Evolutionary conservation across 2,329 filamentous ascomycete genomes (phyloP), one percentile per base, ranked within the genome.

Genomic region (Sporothrix globosa): DNA sequence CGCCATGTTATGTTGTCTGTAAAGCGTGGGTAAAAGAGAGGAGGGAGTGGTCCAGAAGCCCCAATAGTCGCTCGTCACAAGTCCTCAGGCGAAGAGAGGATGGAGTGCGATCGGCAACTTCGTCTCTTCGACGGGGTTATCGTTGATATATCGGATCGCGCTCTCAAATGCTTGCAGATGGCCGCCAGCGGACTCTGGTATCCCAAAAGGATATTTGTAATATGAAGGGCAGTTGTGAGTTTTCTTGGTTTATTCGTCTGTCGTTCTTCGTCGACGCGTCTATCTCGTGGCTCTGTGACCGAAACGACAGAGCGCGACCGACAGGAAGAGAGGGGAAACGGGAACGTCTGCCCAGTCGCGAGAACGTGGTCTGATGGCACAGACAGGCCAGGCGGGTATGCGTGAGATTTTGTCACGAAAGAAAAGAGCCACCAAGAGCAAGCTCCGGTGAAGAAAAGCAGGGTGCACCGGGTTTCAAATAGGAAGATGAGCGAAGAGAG

Each of bases 1-100:
- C 76, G 91, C 89, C 91, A 93, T 71, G 30, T 48, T 60, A 56
- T 56, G 58, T 27, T 48, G 17, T 30, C 19, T 52, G 7, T 92
- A 70, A n/a, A 21, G 34, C 19, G 66, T 61, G 14, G 46, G 1
- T 19, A 7, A 17, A 27, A 68, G 30, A 24, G 14, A 34, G 30
- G 6, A 4, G 30, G 14, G 27, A 53, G 21, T 10, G 50, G 30
- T 13, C 19, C 11, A 69, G 13, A 46, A n/a, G 65, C 21, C 11
- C 10, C 4, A n/a, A 24, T 46, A 7, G 17, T 41, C 53, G 30
- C 52, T 41, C n/a, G 46, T 68, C 34, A 19, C 24, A 13, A 30
- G 27, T 27, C 65, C 50, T 67, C 65, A 14, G 34, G 27, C 65
- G 50, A 54, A 30, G 11, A 21, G 21, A 58, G 14, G 30, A 30